Evolutionary conservation across 2,329 filamentous ascomycete species (phyloP).

Genomic region (Pyrenophora teres): DNA sequence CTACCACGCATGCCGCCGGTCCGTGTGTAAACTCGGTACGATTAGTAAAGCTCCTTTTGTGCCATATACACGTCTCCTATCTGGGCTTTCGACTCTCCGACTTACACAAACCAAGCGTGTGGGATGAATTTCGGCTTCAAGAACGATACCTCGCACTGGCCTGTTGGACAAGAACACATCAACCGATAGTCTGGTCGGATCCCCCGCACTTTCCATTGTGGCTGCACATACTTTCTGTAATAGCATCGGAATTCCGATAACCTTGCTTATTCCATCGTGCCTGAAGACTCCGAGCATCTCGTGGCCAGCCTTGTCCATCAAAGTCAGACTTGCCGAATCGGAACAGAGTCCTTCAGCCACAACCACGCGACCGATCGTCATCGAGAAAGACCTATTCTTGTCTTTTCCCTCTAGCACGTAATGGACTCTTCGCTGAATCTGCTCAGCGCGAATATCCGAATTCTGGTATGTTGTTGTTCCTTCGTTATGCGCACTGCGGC

Average conservation of each 20-base stretch:
- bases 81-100: background rate
- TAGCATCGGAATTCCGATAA: constrained; percentile 23
- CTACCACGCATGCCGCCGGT: constrained; percentile 17
- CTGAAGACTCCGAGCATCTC: constrained; percentile 24
- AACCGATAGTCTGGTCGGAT: constrained; percentile 40
- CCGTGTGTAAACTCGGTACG: constrained; percentile 16
- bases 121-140: constrained; percentile 51
- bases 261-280: constrained; percentile 35
- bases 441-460: constrained; percentile 55
- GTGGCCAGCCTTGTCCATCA: constrained; percentile 36
- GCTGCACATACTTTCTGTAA: constrained; percentile 34
- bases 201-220: constrained; percentile 26
- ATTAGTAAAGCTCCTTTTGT: constrained; percentile 13
- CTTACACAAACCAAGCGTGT: constrained; percentile 13
- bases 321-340: constrained; percentile 27
- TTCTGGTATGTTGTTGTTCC: constrained; percentile 50
- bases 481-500: constrained; percentile 30
- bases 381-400: constrained; percentile 39
- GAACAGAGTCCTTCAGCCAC: constrained; percentile 33
- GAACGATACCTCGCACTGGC: constrained; percentile 50
- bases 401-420: constrained; percentile 33
- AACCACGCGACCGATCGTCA: constrained; percentile 36
- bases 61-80: constrained; percentile 12
- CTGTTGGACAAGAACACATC: constrained; percentile 53
- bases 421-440: constrained; percentile 54